Base-by-base conservation (phyloP, 495 filamentous ascomycete genomes). In the Wilcoxina mikolae region DNA sequence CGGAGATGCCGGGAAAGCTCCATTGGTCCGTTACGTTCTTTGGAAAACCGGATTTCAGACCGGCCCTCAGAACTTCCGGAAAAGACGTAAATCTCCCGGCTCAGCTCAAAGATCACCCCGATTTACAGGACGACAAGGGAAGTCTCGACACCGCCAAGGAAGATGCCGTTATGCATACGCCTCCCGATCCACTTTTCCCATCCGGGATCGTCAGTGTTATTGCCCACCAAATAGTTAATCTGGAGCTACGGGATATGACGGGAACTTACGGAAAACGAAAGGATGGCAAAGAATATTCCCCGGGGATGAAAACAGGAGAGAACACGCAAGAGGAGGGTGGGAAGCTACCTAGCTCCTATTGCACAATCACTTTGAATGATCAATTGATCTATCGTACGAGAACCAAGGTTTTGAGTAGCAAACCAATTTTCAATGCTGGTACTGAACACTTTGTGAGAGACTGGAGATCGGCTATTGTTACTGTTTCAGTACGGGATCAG, bases 21-120 rank as follows among this genome's bases (percentile, higher is more conserved):
- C 82, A 90, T 66, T 95, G 90, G 90, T 90, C 95, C 66, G 87
- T 95, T 41, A 89, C 89, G 4, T 95, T 82, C 69, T 96, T 95
- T 53, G 79, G 79, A 52, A 95, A 94, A 71, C 85, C 90, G 3
- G 77, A 86, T 55, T 82, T 95, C 68, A 74, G 90, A 26, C 74
- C 79, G 28, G 88, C 86, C 24, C 72, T 96, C 35, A 73, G 85
- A 5, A 94, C 86, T 3, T 83, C 93, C 67, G 90, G 90, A 33
- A 85, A 86, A 70, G 80, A 94, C 65, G 73, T 75, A 52, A 80
- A 76, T 54, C 73, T 96, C 2, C 87, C 87, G 1, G 70, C 78
- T 20, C 74, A 74, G 51, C 72, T 95, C 11, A 78, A 80, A 49
- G 80, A 87, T 56, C 74, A 83, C 47, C 77, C 81, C 1, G 78